A percentile compares a stretch with the other conserved stretches of the same genome.
phyloP scores from a whole-genome alignment of 1,284 basidiomycete species.

The Rugosomyces carneus region DNA sequence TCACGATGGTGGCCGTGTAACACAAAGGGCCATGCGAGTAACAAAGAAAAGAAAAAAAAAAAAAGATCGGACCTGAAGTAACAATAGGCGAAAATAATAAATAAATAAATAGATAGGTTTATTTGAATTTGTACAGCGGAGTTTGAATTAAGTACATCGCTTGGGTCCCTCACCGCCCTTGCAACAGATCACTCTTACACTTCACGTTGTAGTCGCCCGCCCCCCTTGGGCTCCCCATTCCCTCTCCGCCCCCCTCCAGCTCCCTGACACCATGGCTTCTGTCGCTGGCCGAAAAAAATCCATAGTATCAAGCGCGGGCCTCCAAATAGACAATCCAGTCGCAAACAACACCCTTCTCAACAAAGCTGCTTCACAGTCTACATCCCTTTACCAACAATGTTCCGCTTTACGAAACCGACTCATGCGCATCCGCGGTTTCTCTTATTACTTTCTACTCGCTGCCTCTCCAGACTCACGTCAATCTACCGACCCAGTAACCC shows the following conservation, averaged over 20 bases:
- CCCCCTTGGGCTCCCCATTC: constrained; percentile 15
- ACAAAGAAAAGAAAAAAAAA: constrained; percentile 1
- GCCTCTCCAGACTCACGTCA: constrained; percentile 54
- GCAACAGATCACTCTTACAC: constrained; percentile 7
- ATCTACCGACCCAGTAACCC: constrained; percentile 83
- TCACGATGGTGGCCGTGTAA: neutral
- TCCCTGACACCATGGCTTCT: constrained; percentile 49
- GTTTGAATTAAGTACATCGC: constrained; percentile 19
- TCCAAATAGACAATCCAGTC: constrained; percentile 68
- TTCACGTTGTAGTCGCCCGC: constrained; percentile 14
- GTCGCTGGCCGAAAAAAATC: constrained; percentile 79
- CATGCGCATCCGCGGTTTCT: constrained; percentile 67
- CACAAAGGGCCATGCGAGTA: neutral
- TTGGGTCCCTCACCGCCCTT: constrained; percentile 16
- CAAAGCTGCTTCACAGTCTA: constrained; percentile 74
- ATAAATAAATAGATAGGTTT: constrained; percentile 5
- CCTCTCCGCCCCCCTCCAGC: constrained; percentile 17
- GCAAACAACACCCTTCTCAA: constrained; percentile 80
- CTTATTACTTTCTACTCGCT: constrained; percentile 61
- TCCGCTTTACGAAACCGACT: constrained; percentile 68
- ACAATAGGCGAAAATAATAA: neutral
- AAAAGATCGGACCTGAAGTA: neutral
- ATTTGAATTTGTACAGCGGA: constrained; percentile 12
- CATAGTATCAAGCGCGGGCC: constrained; percentile 57
- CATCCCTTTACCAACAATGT: constrained; percentile 86